Evolutionary conservation across 306 rosid genomes (phyloP).

Genomic region (Casuarina glauca): DNA sequence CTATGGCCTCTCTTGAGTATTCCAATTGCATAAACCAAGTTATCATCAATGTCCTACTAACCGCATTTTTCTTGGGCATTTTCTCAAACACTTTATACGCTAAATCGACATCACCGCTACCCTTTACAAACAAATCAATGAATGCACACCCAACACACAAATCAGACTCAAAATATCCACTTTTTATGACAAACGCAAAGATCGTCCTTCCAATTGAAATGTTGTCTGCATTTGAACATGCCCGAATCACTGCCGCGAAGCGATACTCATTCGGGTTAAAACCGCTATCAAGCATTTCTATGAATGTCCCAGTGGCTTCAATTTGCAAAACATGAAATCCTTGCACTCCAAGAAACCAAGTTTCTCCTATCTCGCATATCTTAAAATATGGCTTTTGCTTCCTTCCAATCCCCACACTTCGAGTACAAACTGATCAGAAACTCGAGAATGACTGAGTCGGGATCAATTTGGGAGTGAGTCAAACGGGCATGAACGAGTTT

Average conservation of each 20-base stretch:
- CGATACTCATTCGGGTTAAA: conserved; percentile 53
- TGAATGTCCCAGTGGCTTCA: conserved; percentile 39
- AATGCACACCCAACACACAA: conserved; percentile 66
- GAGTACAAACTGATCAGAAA: conserved; percentile 63
- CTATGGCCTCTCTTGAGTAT: conserved; percentile 34
- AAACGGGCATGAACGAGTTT: conserved; percentile 50
- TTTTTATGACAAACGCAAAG: conserved; percentile 45
- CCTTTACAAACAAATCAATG: conserved; percentile 53
- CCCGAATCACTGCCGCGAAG: conserved; percentile 43
- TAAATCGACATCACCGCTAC: conserved; percentile 36
- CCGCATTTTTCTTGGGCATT: conserved; percentile 51
- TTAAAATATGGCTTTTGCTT: conserved; percentile 36
- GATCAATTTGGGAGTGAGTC: conserved; percentile 32
- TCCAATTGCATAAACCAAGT: conserved; percentile 53
- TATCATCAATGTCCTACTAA: conserved; percentile 64
- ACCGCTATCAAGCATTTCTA: conserved; percentile 42
- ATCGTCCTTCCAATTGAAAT: conserved; percentile 25
- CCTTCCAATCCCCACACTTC: conserved; percentile 39
- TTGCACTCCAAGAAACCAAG: conserved; percentile 55
- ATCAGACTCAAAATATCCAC: conserved; percentile 49
- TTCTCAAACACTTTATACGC: conserved; percentile 53
- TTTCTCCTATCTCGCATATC: conserved; percentile 35
- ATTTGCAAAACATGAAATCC: conserved; percentile 53
- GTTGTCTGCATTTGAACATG: conserved; percentile 37
- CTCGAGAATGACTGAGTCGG: conserved; percentile 48